Conservation (phyloP, 2,329 filamentous ascomycete genomes). For the Aspergillus sp. region DNA sequence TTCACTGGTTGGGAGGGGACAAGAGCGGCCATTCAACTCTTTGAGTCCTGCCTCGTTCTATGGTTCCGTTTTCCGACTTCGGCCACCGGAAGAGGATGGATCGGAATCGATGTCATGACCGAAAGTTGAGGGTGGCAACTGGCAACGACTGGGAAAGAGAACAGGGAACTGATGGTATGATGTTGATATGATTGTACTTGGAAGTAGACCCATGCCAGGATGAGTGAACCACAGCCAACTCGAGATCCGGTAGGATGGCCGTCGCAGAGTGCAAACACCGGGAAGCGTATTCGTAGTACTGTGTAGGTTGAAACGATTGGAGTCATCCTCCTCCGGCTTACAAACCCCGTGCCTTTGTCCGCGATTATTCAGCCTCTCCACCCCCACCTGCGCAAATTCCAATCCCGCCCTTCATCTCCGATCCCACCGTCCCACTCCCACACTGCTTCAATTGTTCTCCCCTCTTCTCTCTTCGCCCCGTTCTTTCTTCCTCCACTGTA, state of each 20-base stretch:
- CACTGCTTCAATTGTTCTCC: slow-evolving; percentile 7
- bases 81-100: slow-evolving; percentile 9
- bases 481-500: background rate
- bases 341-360: background rate
- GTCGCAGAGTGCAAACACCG: no score
- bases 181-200: background rate
- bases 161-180: background rate
- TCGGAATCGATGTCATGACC: slow-evolving; percentile 14
- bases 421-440: slow-evolving; percentile 8
- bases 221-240: no score
- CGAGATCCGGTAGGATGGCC: no score
- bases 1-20: background rate
- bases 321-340: background rate
- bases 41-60: background rate
- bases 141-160: background rate
- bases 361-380: slow-evolving; percentile 6
- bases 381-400: slow-evolving; percentile 5
- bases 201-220: background rate
- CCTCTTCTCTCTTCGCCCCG: slow-evolving; percentile 2
- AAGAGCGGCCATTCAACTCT: background rate
- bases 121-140: slow-evolving; percentile 8
- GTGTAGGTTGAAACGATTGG: no score
- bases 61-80: slow-evolving; percentile 16
- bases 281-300: background rate
- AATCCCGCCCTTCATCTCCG: slow-evolving; percentile 10